Conservation (phyloP, 1,284 basidiomycete species). For the Puccinia coronata region DNA sequence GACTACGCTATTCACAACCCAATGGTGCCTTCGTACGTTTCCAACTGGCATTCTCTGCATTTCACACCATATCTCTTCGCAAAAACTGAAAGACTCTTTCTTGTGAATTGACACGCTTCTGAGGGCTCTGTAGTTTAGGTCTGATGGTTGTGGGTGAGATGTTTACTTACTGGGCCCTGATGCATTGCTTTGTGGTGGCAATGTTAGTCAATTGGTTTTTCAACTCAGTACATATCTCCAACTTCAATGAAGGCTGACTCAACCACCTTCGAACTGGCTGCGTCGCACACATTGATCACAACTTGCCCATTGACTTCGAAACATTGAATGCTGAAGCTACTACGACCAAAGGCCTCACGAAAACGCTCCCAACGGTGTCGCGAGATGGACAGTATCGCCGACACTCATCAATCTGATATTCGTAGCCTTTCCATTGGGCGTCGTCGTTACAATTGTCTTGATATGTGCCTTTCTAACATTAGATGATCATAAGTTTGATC, state of each 20-base stretch:
- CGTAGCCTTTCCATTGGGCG: not conserved
- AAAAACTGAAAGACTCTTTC: too few species aligned
- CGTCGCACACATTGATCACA: not conserved
- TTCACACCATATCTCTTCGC: too few species aligned
- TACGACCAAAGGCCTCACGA: conserved; percentile 2
- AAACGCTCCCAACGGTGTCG: not conserved
- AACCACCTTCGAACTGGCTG: not conserved
- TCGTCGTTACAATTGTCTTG: not conserved
- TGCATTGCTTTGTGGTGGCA: conserved; percentile 9
- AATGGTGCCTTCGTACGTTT: not conserved
- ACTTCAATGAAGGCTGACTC: too few species aligned
- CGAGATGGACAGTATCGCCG: conserved; percentile 18
- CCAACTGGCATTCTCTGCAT: too few species aligned
- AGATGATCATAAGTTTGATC: not conserved
- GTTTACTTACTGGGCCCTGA: conserved; percentile 7
- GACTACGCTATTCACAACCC: not conserved
- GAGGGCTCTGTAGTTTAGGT: not conserved
- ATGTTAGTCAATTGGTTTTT: not conserved
- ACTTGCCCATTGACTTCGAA: not conserved
- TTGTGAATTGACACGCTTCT: too few species aligned
- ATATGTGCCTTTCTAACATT: not conserved
- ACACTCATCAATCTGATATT: not conserved
- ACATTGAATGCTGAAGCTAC: conserved; percentile 6
- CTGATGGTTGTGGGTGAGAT: conserved; percentile 3
- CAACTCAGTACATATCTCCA: too few species aligned